Conservation (phyloP, 345 rosid species). For the Bruguiera parviflora region DNA sequence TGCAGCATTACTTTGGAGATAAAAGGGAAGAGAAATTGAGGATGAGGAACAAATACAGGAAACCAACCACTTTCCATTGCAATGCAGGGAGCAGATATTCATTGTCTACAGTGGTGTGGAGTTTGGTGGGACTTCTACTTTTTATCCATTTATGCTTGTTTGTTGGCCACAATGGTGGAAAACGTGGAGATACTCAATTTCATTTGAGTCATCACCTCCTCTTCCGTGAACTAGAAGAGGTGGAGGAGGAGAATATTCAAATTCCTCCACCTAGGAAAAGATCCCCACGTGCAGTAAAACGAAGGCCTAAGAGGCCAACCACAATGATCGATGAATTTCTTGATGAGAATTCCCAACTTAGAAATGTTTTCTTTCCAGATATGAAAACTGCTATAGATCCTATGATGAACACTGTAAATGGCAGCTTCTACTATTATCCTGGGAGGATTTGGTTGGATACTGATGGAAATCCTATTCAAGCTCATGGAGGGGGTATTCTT, state of each 20-base stretch:
- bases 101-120: slow-evolving; percentile 51
- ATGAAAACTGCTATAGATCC: slow-evolving; percentile 62
- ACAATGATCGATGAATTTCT: slow-evolving; percentile 88
- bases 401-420: slow-evolving; percentile 46
- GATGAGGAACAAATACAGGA: slow-evolving; percentile 76
- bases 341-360: slow-evolving; percentile 82
- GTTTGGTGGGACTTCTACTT: slow-evolving; percentile 64
- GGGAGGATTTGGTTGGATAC: slow-evolving; percentile 92
- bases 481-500: slow-evolving; percentile 88
- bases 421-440: slow-evolving; percentile 54
- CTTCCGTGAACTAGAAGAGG: slow-evolving; percentile 61
- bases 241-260: slow-evolving; percentile 69
- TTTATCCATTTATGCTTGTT: slow-evolving; percentile 54
- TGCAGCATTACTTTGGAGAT: slow-evolving; percentile 60
- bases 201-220: slow-evolving; percentile 37
- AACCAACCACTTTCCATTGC: slow-evolving; percentile 62
- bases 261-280: slow-evolving; percentile 81
- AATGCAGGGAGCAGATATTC: slow-evolving; percentile 79
- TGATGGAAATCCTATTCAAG: slow-evolving; percentile 87
- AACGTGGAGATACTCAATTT: slow-evolving; percentile 36
- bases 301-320: slow-evolving; percentile 68
- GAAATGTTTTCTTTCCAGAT: slow-evolving; percentile 74
- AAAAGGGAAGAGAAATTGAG: slow-evolving; percentile 58
- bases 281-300: slow-evolving; percentile 76
- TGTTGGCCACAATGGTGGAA: slow-evolving; percentile 37